A percentile compares a stretch with the other conserved stretches of the same genome.
phyloP scores from a whole-genome alignment of 1,284 basidiomycete species.

The Moesziomyces sp. region DNA sequence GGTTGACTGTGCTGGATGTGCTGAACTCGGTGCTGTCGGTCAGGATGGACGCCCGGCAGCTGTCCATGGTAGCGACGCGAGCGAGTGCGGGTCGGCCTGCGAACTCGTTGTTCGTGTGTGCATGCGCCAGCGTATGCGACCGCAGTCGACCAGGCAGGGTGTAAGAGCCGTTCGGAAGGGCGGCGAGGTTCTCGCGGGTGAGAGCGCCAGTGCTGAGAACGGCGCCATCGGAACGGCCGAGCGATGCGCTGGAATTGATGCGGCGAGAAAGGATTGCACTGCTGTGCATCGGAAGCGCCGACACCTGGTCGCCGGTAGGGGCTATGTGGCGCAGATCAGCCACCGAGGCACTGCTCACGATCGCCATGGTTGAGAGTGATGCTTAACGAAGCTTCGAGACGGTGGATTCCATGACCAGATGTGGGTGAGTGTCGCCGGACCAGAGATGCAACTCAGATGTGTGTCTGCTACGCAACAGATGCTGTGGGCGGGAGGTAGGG shows the following conservation, averaged over 20 bases:
- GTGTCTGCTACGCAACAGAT: neutral
- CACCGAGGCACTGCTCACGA: constrained; percentile 19
- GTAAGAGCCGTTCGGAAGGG: constrained; percentile 17
- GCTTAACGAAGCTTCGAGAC: constrained; percentile 5
- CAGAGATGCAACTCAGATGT: neutral
- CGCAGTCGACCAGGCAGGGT: constrained; percentile 22
- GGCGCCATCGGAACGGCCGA: constrained; percentile 12
- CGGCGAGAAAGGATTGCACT: constrained; percentile 6
- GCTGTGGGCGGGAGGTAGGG: neutral
- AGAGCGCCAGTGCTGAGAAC: constrained; percentile 9
- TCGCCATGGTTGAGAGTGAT: constrained; percentile 23
- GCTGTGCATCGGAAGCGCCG: constrained; percentile 10
- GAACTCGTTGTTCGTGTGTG: constrained; percentile 3
- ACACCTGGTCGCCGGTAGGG: neutral
- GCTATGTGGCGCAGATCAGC: constrained; percentile 15
- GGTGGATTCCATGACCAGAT: constrained; percentile 13
- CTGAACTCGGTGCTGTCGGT: constrained; percentile 49
- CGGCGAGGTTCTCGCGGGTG: constrained; percentile 34
- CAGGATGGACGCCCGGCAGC: constrained; percentile 36
- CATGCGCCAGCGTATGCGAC: constrained; percentile 10
- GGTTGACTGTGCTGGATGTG: constrained; percentile 52
- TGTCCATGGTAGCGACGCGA: constrained; percentile 34
- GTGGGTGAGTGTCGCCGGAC: neutral
- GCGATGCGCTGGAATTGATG: constrained; percentile 4
- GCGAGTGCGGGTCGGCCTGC: constrained; percentile 12